phyloP scores from a whole-genome alignment of 2,329 filamentous ascomycete genomes.

The Podosphaera fusca region DNA sequence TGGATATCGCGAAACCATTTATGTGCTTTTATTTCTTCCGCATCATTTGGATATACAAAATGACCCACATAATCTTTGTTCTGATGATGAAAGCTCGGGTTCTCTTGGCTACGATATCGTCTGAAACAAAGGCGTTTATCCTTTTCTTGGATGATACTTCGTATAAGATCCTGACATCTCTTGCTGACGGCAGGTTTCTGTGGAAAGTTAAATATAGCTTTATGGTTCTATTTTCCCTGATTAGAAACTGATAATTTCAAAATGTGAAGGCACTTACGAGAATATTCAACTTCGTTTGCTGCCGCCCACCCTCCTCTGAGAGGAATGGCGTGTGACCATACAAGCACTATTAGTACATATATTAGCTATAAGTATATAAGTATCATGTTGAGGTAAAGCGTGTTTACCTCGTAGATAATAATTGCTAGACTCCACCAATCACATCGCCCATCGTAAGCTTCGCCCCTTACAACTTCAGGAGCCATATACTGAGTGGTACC shows the following conservation, averaged over 20 bases:
- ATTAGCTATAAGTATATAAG: neutral
- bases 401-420: constrained; percentile 56
- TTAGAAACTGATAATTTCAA: neutral
- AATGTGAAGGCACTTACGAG: constrained; percentile 27
- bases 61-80: constrained; percentile 23
- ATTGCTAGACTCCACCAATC: constrained; percentile 95
- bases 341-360: constrained; percentile 33
- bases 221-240: constrained; percentile 31
- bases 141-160: constrained; percentile 47
- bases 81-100: constrained; percentile 4
- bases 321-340: constrained; percentile 85
- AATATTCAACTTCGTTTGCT: constrained; percentile 71
- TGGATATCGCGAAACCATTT: constrained; percentile 61
- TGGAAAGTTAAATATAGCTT: constrained; percentile 48
- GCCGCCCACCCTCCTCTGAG: constrained; percentile 45
- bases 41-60: constrained; percentile 65
- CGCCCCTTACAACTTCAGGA: constrained; percentile 67
- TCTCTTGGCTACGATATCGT: constrained; percentile 48
- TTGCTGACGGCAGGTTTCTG: constrained; percentile 38
- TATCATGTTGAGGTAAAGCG: neutral
- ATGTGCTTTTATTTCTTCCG: constrained; percentile 72
- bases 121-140: constrained; percentile 53
- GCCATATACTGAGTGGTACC: constrained; percentile 98
- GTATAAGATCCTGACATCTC: constrained; percentile 57
- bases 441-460: constrained; percentile 73